A percentile compares a stretch with the other conserved stretches of the same genome.
Evolutionary conservation across 164 flowering plant genomes (phyloP).

Genomic region (Vitis rupestris): DNA sequence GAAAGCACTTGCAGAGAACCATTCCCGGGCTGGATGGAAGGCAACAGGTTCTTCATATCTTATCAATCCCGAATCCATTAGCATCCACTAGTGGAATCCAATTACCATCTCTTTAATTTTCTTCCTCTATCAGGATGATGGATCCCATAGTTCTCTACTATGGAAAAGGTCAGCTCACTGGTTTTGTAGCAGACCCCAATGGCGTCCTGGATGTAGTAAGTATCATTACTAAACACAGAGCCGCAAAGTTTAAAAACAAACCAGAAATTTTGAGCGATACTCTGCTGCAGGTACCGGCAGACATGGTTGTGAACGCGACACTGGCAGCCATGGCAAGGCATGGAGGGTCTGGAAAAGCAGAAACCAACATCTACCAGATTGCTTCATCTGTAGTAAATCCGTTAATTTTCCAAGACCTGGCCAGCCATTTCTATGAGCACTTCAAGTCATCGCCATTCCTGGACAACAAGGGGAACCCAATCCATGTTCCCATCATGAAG

Average conservation of each 20-base stretch:
- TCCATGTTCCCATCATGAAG: conserved; percentile 66
- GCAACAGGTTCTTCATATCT: conserved; percentile 54
- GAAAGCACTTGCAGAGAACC: conserved; percentile 86
- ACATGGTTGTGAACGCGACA: conserved; percentile 93
- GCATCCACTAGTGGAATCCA: neutral
- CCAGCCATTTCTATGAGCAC: conserved; percentile 51
- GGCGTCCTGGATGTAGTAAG: conserved; percentile 90
- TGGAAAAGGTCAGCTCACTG: conserved; percentile 90
- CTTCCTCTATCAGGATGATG: conserved; percentile 68
- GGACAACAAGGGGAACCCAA: conserved; percentile 65
- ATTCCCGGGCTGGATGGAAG: conserved; percentile 99
- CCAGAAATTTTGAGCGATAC: no score
- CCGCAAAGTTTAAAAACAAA: neutral
- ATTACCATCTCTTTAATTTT: neutral
- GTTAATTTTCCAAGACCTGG: conserved; percentile 61
- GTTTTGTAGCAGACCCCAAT: conserved; percentile 78
- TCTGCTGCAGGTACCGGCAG: conserved; percentile 73
- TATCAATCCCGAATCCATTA: neutral
- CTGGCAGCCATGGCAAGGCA: conserved; percentile 93
- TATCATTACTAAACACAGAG: neutral
- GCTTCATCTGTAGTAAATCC: conserved; percentile 91
- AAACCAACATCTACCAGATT: conserved; percentile 66
- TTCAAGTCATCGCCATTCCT: conserved; percentile 60
- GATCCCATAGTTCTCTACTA: conserved; percentile 83
- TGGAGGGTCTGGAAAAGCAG: conserved; percentile 53